Percentiles rank a stretch among this genome's conserved stretches.
phyloP scores from a whole-genome alignment of 345 rosid species.

The Linum lewisii region DNA sequence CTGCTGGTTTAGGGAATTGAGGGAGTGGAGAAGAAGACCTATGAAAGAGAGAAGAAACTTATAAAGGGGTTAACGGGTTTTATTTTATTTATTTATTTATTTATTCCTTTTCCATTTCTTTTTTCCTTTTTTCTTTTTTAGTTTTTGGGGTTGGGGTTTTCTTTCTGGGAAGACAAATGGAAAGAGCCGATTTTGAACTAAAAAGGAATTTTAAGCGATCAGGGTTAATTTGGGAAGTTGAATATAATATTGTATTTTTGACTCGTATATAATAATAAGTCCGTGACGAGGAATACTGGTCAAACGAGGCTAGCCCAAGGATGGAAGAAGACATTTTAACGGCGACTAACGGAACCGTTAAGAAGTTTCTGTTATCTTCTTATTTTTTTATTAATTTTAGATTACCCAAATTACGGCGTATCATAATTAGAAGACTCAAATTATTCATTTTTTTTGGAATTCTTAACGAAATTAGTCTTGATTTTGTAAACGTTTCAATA shows the following conservation, averaged over 20 bases:
- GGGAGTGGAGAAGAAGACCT: neutral
- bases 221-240: neutral
- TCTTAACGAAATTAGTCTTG: no score
- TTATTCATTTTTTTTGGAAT: no score
- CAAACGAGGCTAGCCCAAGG: constrained; percentile 4
- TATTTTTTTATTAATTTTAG: no score
- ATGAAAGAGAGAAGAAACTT: neutral
- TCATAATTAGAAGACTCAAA: no score
- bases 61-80: neutral
- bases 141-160: neutral
- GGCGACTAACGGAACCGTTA: neutral
- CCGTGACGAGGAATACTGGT: no score
- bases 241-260: neutral
- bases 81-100: neutral
- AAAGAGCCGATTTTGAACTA: neutral
- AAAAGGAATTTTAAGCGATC: neutral
- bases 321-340: constrained; percentile 20
- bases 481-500: no score
- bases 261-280: neutral
- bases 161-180: neutral
- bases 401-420: no score
- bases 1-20: constrained; percentile 2
- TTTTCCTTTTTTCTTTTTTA: no score
- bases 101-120: no score
- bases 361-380: neutral